These are phyloP conservation scores for Rubus idaeus DNA, from an alignment of 306 rosid genomes.

Conservation along the genomic window DNA sequence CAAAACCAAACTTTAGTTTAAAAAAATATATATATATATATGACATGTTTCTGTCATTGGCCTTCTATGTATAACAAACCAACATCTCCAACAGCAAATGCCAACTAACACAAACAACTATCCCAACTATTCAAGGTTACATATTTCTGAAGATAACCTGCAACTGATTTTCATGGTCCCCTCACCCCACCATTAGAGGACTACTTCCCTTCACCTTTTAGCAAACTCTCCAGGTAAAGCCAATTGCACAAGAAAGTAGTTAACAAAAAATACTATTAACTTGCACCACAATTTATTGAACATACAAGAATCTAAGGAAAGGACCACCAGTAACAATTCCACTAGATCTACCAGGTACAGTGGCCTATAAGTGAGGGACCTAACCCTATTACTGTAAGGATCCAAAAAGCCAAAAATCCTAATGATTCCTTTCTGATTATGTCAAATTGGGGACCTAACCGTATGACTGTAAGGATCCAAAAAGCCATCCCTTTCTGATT, in stretches of 20 bases:
- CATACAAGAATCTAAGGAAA: not conserved
- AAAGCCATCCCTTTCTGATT: not conserved
- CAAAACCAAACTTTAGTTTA: not conserved
- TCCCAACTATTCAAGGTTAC: not conserved
- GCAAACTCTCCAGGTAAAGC: not conserved
- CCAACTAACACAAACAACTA: not conserved
- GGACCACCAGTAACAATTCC: conserved; percentile 15
- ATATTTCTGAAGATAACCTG: not conserved
- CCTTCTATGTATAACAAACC: not conserved
- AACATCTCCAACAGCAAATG: not conserved
- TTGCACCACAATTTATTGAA: conserved; percentile 9
- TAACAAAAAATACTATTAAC: not conserved
- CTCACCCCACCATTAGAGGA: not conserved
- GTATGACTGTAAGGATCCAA: not conserved
- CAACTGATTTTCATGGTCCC: conserved; percentile 13
- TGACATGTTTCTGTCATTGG: conserved; percentile 1
- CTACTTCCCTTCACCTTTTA: not conserved
- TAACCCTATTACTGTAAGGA: not conserved
- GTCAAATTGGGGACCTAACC: not conserved
- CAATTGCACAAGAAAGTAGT: conserved; percentile 7
- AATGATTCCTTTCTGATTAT: not conserved
- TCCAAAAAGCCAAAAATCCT: not conserved
- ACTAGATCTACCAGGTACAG: not conserved
- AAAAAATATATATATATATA: too few species aligned
- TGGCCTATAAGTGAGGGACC: not conserved